Percentiles rank a stretch among this genome's conserved stretches.
phyloP scores from a whole-genome alignment of 768 basidiomycete species.

The Lactarius evosmus region DNA sequence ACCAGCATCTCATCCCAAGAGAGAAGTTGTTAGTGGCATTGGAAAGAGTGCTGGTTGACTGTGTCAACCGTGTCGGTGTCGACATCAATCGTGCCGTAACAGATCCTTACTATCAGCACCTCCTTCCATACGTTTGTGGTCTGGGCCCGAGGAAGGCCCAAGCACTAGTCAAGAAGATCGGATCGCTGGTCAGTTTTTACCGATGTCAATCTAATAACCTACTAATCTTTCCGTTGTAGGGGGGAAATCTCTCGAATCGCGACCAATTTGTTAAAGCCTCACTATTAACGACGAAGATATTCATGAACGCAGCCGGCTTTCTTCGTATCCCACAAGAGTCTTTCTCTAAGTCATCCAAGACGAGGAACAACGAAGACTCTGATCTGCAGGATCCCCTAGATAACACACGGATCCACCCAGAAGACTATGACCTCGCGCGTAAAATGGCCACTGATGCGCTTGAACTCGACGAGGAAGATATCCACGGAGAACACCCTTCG shows the following conservation, averaged over 20 bases:
- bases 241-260: constrained; percentile 82
- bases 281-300: constrained; percentile 81
- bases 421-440: constrained; percentile 95
- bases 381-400: constrained; percentile 88
- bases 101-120: constrained; percentile 82
- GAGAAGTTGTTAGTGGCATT: constrained; percentile 81
- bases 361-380: constrained; percentile 55
- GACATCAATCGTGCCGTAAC: constrained; percentile 93
- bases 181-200: constrained; percentile 54
- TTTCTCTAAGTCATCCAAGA: constrained; percentile 53
- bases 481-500: constrained; percentile 89
- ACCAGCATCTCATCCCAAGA: constrained; percentile 79
- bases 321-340: constrained; percentile 81
- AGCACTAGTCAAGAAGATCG: constrained; percentile 76
- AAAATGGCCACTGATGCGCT: constrained; percentile 99
- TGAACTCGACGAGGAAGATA: constrained; percentile 96
- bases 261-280: constrained; percentile 82
- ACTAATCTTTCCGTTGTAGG: constrained; percentile 45
- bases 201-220: not conserved
- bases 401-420: constrained; percentile 92
- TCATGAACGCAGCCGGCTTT: constrained; percentile 91
- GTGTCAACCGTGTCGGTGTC: constrained; percentile 89
- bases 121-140: constrained; percentile 89
- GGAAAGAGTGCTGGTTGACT: constrained; percentile 85
- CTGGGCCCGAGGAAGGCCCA: constrained; percentile 94